Base-by-base conservation (phyloP, 345 rosid species). In the Rubroshorea leprosula region DNA sequence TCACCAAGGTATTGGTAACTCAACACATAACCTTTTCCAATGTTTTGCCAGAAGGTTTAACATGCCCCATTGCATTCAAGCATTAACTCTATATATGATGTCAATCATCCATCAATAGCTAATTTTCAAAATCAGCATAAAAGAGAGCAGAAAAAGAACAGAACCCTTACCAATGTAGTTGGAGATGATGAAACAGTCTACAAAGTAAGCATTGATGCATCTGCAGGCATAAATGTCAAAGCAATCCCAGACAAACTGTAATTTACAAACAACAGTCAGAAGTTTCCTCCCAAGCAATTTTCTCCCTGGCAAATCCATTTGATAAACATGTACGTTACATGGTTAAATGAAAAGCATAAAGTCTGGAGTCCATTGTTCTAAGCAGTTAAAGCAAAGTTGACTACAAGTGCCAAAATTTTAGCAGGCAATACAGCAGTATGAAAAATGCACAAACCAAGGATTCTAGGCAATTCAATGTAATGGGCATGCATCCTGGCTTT, bases 151-250 rank as follows among this genome's bases (percentile, higher is more conserved):
- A 75, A 78, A 43, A 21, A 38, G 23, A 58, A 22, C 21, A 81
- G 93, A 67, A 83, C 86, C 8, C 73, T 81, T 23, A 86, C 90
- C 11, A 89, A 83, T 26, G 90, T 80, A 5, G 91, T 69, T 12
- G 84, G 81, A 67, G 83, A 74, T 26, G 81, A 71, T n/a, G 59
- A 57, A n/a, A 51, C 73, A 26, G 67, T 22, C 21, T 87, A 87
- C 43, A 63, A 63, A 4, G 68, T 56, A 16, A 67, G 65, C 2
- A 45, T 74, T 4, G 78, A 68, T 1, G 61, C 73, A 41, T 78
- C 78, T 11, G n/a, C 62, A 10, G 80, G 66, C 38, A 23, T 85
- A 10, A 56, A 11, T 1, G 81, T 77, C 18, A 35, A 60, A 51
- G 89, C 78, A 23, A 39, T 53, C 18, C 97, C 96, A 5, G 62